Conservation (phyloP, 805 yeast genomes). For the Zygosaccharomyces kombuchaensis region DNA sequence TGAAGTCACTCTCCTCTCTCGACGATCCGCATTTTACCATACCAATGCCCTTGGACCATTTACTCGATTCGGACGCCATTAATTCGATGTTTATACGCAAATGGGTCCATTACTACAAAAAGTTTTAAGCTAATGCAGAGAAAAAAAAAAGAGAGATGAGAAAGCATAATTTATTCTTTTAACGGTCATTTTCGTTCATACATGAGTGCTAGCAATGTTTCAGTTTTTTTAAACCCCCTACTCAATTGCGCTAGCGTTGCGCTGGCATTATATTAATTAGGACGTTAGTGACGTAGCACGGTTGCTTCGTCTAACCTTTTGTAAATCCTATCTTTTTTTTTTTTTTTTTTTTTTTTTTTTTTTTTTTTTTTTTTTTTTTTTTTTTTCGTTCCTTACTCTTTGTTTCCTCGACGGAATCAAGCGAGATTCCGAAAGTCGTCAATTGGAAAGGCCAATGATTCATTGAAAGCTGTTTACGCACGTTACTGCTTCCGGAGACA, state of each 20-base stretch:
- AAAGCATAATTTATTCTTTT: not conserved
- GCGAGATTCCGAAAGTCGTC: not conserved
- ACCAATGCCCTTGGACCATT: constrained; percentile 27
- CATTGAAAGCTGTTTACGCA: too few species aligned
- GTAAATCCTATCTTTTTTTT: not conserved
- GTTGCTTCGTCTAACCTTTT: not conserved
- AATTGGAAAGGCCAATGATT: not conserved
- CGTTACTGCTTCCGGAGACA: too few species aligned
- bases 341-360: not conserved
- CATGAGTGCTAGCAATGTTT: not conserved
- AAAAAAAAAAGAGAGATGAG: not conserved
- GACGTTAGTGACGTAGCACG: not conserved
- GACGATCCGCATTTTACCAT: constrained; percentile 26
- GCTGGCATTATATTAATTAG: not conserved
- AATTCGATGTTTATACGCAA: constrained; percentile 31
- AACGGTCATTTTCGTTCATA: not conserved
- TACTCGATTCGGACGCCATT: constrained; percentile 20
- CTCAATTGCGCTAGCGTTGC: not conserved
- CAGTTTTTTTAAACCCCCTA: too few species aligned
- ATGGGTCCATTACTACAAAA: constrained; percentile 34
- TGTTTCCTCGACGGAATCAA: too few species aligned
- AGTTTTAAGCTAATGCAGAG: constrained; percentile 20
- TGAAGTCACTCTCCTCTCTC: constrained; percentile 29
- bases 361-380: not conserved
- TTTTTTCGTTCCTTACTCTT: too few species aligned